Base-by-base conservation (phyloP, 345 rosid genomes). In the Leavenworthia alabamica region DNA sequence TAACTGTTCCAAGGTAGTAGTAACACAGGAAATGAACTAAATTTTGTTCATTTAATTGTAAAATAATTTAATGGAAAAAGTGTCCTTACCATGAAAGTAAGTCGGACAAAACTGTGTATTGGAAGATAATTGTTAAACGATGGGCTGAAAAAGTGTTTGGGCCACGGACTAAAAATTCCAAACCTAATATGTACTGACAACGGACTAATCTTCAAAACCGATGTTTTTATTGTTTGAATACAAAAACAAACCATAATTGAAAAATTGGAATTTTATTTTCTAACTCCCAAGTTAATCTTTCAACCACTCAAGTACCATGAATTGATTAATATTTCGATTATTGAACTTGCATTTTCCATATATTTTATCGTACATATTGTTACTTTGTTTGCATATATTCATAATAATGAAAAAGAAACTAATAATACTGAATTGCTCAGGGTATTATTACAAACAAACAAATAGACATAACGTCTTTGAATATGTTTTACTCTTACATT, bases 101-200 rank as follows among this genome's bases (percentile, higher is more conserved):
- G 42, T 11, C 31, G 14, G n/a, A n/a, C n/a, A n/a, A n/a, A n/a
- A 19, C 13, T 3, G 36, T 32, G 28, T 31, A 9, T 45, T 11
- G 14, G 35, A 33, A 13, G 20, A 22, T 40, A 29, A 29, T 12
- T 46, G 43, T 49, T 40, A 39, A 20, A 7, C n/a, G 32, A 26
- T 67, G 66, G 66, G 60, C 65, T 59, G 43, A 23, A 10, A 13
- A 31, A 10, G 20, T 50, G 10, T 9, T 7, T 50, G 13, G 65
- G 65, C 65, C 31, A 27, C 13, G 15, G 28, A 20, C 22, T 20
- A 20, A 15, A 26, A 26, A 26, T 20, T 20, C 2, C 22, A 20
- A 20, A 20, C 22, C 22, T 1, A 20, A 20, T 20, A 20, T 20
- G 22, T 20, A 20, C 22, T 1, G 22, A 20, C 22, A 2, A 20